Evolutionary conservation across 148 eudicot genomes (phyloP), one percentile per base, ranked within the genome.

Genomic region (Heliamphora exappendiculata): DNA sequence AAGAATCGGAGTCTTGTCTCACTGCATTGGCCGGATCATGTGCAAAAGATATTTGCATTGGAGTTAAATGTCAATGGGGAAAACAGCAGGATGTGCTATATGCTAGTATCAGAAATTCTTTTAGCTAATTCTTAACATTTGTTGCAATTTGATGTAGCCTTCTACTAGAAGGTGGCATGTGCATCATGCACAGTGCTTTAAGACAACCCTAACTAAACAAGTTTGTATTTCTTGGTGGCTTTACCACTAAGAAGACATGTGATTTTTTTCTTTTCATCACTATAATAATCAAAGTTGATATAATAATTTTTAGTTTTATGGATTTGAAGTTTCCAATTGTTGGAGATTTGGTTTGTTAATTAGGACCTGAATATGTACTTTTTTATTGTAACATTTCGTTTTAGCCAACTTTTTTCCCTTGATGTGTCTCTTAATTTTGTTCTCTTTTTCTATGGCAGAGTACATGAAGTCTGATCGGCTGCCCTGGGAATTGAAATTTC

Each of bases 371-470:
- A 28, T 14, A 16, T 29, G 26, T 37, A 57, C 34, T 37, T 37
- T 14, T 58, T 75, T 10, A 1, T 36, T 62, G 33, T 71, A 28
- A 33, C 3, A 36, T 70, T 24, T 50, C 14, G 0, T 42, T 54
- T 31, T 72, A 7, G 29, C 20, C 11, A 76, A 31, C 44, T 57
- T 19, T 67, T 63, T 67, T 59, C 14, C 14, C 63, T 71, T 62
- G 59, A 69, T 12, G 13, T 66, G 17, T 72, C 64, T 68, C 33
- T 54, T 34, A 60, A 59, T 53, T 47, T 45, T 34, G 17, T 78
- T 49, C 4, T 22, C 7, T 28, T 62, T 60, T 55, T 63, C 33
- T 33, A 73, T 63, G 39, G 24, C 87, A 90, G 91, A 57, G 78
- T 76, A 67, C 33, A 22, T 60, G 24, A 68, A 68, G 72, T 49